Conservation (phyloP, 306 rosid species). For the Elaeagnus macrophylla region DNA sequence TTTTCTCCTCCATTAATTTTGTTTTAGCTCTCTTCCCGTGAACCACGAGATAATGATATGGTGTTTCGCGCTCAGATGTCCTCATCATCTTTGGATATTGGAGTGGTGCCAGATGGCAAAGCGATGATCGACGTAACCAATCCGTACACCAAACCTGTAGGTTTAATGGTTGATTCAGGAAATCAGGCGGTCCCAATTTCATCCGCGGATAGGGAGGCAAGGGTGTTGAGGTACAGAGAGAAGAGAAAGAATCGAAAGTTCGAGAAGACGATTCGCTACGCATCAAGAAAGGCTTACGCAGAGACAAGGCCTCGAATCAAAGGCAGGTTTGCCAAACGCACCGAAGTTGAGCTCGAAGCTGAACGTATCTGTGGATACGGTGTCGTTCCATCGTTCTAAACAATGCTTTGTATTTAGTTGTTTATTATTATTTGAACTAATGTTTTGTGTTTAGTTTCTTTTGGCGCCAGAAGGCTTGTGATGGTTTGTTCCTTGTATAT, state of each 20-base stretch:
- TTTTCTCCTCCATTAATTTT: neutral
- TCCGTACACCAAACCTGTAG: conserved; percentile 25
- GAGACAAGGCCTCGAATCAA: conserved; percentile 92
- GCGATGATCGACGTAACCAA: conserved; percentile 46
- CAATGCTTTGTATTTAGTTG: too few relatives aligned
- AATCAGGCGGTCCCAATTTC: conserved; percentile 42
- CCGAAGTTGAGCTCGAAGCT: conserved; percentile 39
- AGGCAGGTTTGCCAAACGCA: conserved; percentile 85
- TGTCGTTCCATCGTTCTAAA: conserved; percentile 63
- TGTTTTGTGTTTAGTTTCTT: neutral
- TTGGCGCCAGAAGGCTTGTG: neutral
- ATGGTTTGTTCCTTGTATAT: neutral
- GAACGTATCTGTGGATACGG: conserved; percentile 62
- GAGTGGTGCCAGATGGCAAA: conserved; percentile 73
- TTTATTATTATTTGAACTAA: neutral
- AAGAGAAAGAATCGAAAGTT: conserved; percentile 94
- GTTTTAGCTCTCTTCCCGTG: neutral
- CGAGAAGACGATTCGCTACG: conserved; percentile 94
- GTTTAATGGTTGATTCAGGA: conserved; percentile 14
- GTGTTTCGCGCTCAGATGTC: conserved; percentile 44
- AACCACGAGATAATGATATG: neutral
- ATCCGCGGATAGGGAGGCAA: conserved; percentile 77
- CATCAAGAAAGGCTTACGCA: conserved; percentile 89
- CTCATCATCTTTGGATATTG: conserved; percentile 71
- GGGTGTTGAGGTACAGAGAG: conserved; percentile 92